Percentiles rank a stretch among this genome's conserved stretches.
Evolutionary conservation across 2,329 filamentous ascomycete genomes (phyloP).

Genomic region (Parafenestella ontariensis): DNA sequence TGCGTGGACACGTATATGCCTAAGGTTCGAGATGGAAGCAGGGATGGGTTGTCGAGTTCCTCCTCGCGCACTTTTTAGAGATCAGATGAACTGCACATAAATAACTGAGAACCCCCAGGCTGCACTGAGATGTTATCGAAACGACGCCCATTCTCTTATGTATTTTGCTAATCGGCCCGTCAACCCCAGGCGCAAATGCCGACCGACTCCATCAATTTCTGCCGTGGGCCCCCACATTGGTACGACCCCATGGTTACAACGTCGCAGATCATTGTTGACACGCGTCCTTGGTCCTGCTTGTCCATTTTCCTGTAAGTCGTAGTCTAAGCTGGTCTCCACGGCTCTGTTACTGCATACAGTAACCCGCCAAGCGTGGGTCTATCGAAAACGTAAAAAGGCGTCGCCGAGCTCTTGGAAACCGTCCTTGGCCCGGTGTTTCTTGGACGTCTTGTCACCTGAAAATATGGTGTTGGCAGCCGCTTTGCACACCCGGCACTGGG

Average conservation of each 20-base stretch:
- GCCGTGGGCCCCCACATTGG: neutral
- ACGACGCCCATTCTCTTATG: neutral
- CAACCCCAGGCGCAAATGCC: neutral
- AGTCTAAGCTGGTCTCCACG: neutral
- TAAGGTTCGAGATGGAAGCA: neutral
- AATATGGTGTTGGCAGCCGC: neutral
- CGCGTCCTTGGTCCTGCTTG: neutral
- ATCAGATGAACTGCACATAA: too few relatives aligned
- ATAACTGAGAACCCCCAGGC: too few relatives aligned
- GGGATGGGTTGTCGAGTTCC: too few relatives aligned
- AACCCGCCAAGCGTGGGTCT: neutral
- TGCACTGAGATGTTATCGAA: too few relatives aligned
- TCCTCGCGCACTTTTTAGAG: too few relatives aligned
- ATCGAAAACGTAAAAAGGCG: neutral
- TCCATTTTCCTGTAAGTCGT: neutral
- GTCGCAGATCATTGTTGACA: neutral
- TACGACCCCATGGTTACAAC: neutral
- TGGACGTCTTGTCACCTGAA: neutral
- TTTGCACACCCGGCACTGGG: neutral
- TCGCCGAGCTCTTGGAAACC: neutral
- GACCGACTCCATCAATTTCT: neutral
- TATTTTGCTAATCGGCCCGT: neutral
- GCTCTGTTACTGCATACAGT: neutral
- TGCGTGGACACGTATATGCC: neutral
- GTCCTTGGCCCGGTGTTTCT: slow-evolving; percentile 1